Evolutionary conservation across 148 eudicot genomes (phyloP).

Genomic region (Nepenthes gracilis): DNA sequence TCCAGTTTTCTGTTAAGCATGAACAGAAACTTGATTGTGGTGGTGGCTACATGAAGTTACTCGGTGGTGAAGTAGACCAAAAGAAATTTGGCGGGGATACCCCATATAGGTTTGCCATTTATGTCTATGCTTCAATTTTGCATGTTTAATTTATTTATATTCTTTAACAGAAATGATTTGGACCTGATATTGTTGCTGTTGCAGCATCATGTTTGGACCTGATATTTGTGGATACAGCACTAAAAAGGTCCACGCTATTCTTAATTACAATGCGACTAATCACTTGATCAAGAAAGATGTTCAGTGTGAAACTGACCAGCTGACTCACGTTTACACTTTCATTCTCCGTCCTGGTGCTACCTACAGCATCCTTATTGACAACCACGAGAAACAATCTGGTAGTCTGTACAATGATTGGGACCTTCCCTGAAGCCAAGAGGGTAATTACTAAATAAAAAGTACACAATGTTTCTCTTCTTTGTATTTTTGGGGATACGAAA

Average conservation of each 20-base stretch:
- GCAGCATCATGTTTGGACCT: constrained; percentile 96
- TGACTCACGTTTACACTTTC: constrained; percentile 91
- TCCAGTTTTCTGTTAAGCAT: constrained; percentile 96
- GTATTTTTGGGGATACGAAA: neutral
- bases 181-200: neutral
- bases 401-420: constrained; percentile 85
- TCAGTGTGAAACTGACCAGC: constrained; percentile 94
- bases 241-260: constrained; percentile 90
- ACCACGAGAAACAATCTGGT: constrained; percentile 74
- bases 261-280: constrained; percentile 60
- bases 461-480: neutral
- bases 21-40: constrained; percentile 99
- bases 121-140: neutral
- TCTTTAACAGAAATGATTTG: neutral
- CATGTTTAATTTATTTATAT: neutral
- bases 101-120: constrained; percentile 61
- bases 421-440: constrained; percentile 82
- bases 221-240: constrained; percentile 95
- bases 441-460: constrained; percentile 11
- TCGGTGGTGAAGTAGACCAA: constrained; percentile 77
- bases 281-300: constrained; percentile 93
- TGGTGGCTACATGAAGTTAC: constrained; percentile 98
- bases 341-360: constrained; percentile 92
- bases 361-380: constrained; percentile 88
- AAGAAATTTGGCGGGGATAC: constrained; percentile 94